Conservation (phyloP, 2,329 filamentous ascomycete species). For the Fusarium sp. region DNA sequence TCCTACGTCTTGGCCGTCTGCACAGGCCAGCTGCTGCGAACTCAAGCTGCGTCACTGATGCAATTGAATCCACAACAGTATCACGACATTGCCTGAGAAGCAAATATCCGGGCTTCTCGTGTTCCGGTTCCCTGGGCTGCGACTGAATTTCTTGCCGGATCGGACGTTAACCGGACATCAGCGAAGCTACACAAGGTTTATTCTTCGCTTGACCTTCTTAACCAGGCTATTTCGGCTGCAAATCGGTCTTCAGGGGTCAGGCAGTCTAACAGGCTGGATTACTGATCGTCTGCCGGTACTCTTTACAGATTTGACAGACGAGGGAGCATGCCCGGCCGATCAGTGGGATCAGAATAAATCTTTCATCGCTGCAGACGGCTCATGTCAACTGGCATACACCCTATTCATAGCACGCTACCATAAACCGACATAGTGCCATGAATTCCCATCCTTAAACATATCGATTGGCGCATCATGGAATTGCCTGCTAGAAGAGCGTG, state of each 20-base stretch:
- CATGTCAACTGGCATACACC: not conserved
- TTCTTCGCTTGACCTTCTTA: not conserved
- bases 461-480: not conserved
- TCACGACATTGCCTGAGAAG: not conserved
- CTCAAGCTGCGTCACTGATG: constrained; percentile 16
- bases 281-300: constrained; percentile 2
- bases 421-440: not conserved
- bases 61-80: constrained; percentile 9
- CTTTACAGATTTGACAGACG: not conserved
- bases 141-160: constrained; percentile 19
- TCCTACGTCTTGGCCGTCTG: constrained; percentile 13
- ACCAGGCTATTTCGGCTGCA: not conserved
- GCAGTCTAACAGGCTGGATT: not conserved
- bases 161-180: not conserved
- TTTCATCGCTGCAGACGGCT: not conserved
- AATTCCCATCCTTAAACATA: not conserved
- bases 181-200: not conserved
- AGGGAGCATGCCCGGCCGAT: no score
- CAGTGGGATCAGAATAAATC: not conserved
- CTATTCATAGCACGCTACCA: not conserved
- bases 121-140: constrained; percentile 7
- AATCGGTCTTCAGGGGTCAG: not conserved
- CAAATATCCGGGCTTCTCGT: not conserved
- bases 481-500: constrained; percentile 1
- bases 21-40: constrained; percentile 12